These are phyloP conservation scores for Coniferiporia weirii DNA, from an alignment of 1,284 basidiomycete species.

Conservation along the genomic window DNA sequence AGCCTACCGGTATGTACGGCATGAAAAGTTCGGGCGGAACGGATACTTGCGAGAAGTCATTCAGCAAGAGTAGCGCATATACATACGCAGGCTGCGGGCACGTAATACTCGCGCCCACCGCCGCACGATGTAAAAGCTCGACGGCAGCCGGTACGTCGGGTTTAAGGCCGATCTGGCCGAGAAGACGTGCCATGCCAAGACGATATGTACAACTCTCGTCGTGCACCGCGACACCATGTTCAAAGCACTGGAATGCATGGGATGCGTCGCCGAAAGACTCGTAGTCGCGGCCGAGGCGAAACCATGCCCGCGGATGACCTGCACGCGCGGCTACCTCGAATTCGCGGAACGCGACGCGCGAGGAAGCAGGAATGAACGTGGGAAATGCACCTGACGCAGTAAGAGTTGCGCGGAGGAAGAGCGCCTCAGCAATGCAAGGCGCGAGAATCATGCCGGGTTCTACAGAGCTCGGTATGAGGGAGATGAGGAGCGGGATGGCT, in stretches of 20 bases:
- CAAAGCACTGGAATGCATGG: constrained; percentile 78
- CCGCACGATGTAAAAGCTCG: constrained; percentile 71
- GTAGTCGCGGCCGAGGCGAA: constrained; percentile 85
- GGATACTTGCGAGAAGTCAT: constrained; percentile 63
- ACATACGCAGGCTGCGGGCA: constrained; percentile 85
- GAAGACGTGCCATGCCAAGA: constrained; percentile 85
- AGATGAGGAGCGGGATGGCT: constrained; percentile 60
- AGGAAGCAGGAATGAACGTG: constrained; percentile 56
- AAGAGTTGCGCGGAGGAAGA: constrained; percentile 71
- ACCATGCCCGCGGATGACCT: constrained; percentile 78
- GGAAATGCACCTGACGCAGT: constrained; percentile 66
- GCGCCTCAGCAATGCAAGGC: constrained; percentile 56
- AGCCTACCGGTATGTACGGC: constrained; percentile 43
- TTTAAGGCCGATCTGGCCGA: constrained; percentile 77
- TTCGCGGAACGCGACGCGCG: constrained; percentile 78
- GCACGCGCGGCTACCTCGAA: constrained; percentile 76
- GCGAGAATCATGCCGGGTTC: constrained; percentile 31
- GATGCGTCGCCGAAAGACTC: constrained; percentile 75
- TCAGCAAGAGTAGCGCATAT: constrained; percentile 77
- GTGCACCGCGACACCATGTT: constrained; percentile 64
- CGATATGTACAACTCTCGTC: constrained; percentile 79
- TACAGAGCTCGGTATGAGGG: constrained; percentile 31
- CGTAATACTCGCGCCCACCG: constrained; percentile 65
- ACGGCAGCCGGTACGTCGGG: constrained; percentile 56
- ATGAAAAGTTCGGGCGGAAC: constrained; percentile 50